phyloP scores from a whole-genome alignment of 2,329 filamentous ascomycete genomes.

The Fusarium pseudoanthophilum region DNA sequence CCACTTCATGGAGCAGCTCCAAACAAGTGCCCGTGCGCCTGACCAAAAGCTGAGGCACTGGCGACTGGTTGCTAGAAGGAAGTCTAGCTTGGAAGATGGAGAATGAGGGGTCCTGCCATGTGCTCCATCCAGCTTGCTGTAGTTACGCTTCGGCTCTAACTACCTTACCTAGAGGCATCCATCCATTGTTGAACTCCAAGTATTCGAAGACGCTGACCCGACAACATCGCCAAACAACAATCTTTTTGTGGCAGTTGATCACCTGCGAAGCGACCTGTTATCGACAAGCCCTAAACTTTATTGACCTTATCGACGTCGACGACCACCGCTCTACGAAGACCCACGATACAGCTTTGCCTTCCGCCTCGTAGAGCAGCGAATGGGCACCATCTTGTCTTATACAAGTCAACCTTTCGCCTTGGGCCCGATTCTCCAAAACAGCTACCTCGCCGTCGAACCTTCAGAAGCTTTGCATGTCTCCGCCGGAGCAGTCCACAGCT shows the following conservation, averaged over 20 bases:
- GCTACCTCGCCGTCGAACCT: background rate
- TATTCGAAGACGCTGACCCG: constrained; percentile 30
- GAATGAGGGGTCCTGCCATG: constrained; percentile 35
- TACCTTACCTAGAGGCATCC: constrained; percentile 2
- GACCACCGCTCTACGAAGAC: constrained; percentile 5
- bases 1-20: constrained; percentile 15
- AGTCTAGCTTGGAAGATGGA: constrained; percentile 6
- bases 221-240: constrained; percentile 27
- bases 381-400: constrained; percentile 37
- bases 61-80: background rate
- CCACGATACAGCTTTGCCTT: constrained; percentile 30
- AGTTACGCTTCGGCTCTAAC: background rate
- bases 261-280: background rate
- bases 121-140: background rate
- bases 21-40: constrained; percentile 25
- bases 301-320: background rate
- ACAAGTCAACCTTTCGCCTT: constrained; percentile 19
- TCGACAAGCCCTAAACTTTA: background rate
- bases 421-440: background rate
- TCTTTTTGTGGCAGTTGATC: background rate
- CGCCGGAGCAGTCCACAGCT: constrained; percentile 47
- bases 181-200: background rate
- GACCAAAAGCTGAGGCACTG: constrained; percentile 35
- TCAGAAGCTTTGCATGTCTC: constrained; percentile 51
- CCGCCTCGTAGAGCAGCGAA: constrained; percentile 36